phyloP scores from a whole-genome alignment of 2,329 filamentous ascomycete species.

The Nigrograna mackinnonii region DNA sequence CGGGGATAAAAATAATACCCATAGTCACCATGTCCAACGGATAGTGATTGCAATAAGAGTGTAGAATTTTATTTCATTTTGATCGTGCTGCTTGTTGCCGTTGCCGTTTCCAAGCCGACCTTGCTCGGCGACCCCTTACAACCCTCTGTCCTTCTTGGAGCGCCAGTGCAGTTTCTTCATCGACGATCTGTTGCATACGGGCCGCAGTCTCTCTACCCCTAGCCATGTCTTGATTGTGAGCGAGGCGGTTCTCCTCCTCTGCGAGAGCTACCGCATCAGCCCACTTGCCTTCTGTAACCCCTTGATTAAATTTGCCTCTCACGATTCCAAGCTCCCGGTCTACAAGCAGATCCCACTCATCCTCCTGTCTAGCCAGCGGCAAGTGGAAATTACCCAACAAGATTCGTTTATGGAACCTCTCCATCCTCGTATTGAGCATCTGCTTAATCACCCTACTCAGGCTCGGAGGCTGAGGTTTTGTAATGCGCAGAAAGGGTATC shows the following conservation, averaged over 20 bases:
- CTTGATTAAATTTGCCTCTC: no score
- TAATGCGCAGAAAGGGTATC: slow-evolving; percentile 67
- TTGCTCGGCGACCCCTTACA: slow-evolving; percentile 27
- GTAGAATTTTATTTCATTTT: no score
- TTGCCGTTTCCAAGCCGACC: no score
- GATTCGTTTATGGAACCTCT: slow-evolving; percentile 43
- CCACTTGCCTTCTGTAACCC: slow-evolving; percentile 33
- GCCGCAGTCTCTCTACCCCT: slow-evolving; percentile 37
- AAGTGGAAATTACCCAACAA: slow-evolving; percentile 48
- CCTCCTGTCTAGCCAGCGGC: slow-evolving; percentile 47
- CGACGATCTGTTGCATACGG: slow-evolving; percentile 52
- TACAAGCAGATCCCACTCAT: slow-evolving; percentile 52
- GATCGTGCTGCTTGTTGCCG: no score
- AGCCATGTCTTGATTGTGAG: slow-evolving; percentile 20
- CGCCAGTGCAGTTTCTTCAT: slow-evolving; percentile 50
- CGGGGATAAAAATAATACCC: slow-evolving; percentile 14
- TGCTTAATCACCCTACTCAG: slow-evolving; percentile 62
- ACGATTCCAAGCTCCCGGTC: slow-evolving; percentile 9
- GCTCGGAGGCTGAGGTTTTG: slow-evolving; percentile 65
- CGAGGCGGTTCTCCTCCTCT: slow-evolving; percentile 13
- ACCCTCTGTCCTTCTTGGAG: slow-evolving; percentile 41
- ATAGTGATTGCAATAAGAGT: no score
- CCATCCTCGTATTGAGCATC: slow-evolving; percentile 51
- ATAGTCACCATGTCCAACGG: not conserved
- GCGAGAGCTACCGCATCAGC: slow-evolving; percentile 24